Evolutionary conservation across 2,329 filamentous ascomycete genomes (phyloP), one percentile per base, ranked within the genome.

Genomic region (Pseudohalonectria lignicola): DNA sequence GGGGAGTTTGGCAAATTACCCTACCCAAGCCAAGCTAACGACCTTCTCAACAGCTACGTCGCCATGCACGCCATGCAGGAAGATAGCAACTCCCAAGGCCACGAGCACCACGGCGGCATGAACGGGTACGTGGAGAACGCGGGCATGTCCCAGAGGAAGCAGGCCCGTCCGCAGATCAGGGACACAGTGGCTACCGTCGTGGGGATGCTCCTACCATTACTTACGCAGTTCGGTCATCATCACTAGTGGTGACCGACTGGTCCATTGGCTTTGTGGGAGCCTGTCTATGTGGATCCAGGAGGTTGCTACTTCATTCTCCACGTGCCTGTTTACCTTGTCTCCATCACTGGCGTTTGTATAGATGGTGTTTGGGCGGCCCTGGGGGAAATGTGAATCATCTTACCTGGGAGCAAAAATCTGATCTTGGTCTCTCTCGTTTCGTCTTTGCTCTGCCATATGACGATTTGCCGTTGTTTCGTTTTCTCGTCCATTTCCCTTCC

Each of bases 11-110:
- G 25, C 21, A 21, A 13, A 18, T 17, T 41, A 29, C 59, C 46
- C 34, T 17, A 33, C 9, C 35, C n/a, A n/a, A n/a, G n/a, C n/a
- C n/a, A n/a, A n/a, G n/a, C n/a, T n/a, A n/a, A n/a, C n/a, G n/a
- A n/a, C n/a, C n/a, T n/a, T n/a, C n/a, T n/a, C n/a, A n/a, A 12
- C 45, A 93, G 86, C 49, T 94, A 96, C 53, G 92, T 98, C 31
- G 92, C 92, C 1, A 95, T 96, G 88, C 92, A 98, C 54, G 87
- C 88, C 1, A 94, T 96, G 86, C 85, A 93, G 54, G 88, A 94
- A 52, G 75, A 79, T 17, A 64, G 67, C 37, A 58, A 60, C 8
- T 55, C 61, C 2, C 62, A 70, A 21, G 59, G 63, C 37, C 68
- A 78, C 45, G 66, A 76, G n/a, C 64, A 73, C 41, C 59, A 64